These are phyloP conservation scores for Pseudogymnoascus sp. DNA, from an alignment of 2,329 filamentous ascomycete species.

Conservation along the genomic window DNA sequence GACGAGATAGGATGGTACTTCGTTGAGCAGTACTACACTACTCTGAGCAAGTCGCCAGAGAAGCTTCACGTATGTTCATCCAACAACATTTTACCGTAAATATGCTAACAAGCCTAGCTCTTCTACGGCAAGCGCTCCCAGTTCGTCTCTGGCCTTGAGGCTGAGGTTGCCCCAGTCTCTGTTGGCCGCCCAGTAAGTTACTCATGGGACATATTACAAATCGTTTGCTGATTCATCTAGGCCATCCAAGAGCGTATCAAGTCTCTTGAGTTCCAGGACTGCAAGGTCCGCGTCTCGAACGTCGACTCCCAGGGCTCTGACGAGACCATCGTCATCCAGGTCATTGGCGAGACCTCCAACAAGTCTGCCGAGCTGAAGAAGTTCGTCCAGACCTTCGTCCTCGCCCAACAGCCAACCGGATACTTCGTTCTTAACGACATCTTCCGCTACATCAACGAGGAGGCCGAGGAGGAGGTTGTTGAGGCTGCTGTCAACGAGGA, in stretches of 20 bases:
- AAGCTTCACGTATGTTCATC: constrained; percentile 65
- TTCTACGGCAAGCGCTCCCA: constrained; percentile 97
- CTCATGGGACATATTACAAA: background rate
- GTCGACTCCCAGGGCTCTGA: constrained; percentile 92
- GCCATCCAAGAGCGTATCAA: constrained; percentile 92
- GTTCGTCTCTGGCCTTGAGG: constrained; percentile 86
- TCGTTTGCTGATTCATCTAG: constrained; percentile 37
- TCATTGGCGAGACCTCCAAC: constrained; percentile 97
- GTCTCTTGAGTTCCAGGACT: constrained; percentile 87
- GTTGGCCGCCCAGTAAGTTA: constrained; percentile 73
- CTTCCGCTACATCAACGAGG: constrained; percentile 83
- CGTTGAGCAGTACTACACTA: constrained; percentile 98
- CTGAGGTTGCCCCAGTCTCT: constrained; percentile 76
- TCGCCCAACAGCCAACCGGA: constrained; percentile 89
- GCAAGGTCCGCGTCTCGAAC: constrained; percentile 96
- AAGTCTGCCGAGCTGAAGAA: constrained; percentile 85
- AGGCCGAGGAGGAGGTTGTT: constrained; percentile 62
- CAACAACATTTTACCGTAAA: background rate
- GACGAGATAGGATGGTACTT: constrained; percentile 99
- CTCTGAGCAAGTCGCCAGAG: constrained; percentile 85
- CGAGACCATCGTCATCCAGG: constrained; percentile 92
- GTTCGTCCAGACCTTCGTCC: constrained; percentile 95
- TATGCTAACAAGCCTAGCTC: constrained; percentile 41
- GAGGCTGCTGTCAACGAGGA: constrained; percentile 31
- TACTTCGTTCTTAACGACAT: constrained; percentile 99